These are phyloP conservation scores for Tolypocladium paradoxum DNA, from an alignment of 2,329 filamentous ascomycete genomes.

Conservation along the genomic window DNA sequence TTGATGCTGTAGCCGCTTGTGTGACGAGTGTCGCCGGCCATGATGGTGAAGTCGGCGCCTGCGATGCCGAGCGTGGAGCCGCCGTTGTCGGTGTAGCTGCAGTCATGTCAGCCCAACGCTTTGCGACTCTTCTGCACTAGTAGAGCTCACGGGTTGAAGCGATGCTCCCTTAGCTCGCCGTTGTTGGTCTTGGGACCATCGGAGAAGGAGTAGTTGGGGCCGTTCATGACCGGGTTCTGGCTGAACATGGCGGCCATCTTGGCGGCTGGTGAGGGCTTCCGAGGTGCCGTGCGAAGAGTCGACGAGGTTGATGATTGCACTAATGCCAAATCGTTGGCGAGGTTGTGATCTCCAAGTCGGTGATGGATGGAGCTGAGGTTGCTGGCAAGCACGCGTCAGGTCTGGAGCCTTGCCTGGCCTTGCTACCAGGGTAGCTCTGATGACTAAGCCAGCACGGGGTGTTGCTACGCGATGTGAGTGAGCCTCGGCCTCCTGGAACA, in stretches of 20 bases:
- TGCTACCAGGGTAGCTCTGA: constrained; percentile 21
- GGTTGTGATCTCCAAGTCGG: constrained; percentile 5
- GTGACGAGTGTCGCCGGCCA: constrained; percentile 93
- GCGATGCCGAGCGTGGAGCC: constrained; percentile 93
- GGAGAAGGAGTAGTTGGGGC: constrained; percentile 58
- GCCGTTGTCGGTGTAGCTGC: constrained; percentile 92
- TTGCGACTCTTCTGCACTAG: fast-evolving
- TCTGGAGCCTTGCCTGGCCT: constrained; percentile 39
- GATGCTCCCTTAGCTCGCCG: constrained; percentile 58
- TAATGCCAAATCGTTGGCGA: constrained; percentile 5
- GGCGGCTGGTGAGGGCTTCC: constrained; percentile 7
- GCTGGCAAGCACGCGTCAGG: constrained; percentile 28
- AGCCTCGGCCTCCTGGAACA: neutral
- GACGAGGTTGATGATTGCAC: neutral
- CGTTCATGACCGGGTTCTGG: constrained; percentile 58
- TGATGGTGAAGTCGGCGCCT: constrained; percentile 87
- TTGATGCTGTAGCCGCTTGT: constrained; percentile 99
- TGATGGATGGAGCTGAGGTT: constrained; percentile 14
- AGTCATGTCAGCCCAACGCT: constrained; percentile 1
- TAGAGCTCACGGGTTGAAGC: constrained; percentile 75
- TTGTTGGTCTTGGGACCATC: constrained; percentile 43
- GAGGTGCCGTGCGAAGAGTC: neutral
- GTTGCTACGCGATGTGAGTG: no score
- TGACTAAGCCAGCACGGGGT: constrained; percentile 26
- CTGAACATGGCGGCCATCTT: constrained; percentile 58